Evolutionary conservation across 2,329 filamentous ascomycete genomes (phyloP).

Genomic region (Cladorrhinum sp.): DNA sequence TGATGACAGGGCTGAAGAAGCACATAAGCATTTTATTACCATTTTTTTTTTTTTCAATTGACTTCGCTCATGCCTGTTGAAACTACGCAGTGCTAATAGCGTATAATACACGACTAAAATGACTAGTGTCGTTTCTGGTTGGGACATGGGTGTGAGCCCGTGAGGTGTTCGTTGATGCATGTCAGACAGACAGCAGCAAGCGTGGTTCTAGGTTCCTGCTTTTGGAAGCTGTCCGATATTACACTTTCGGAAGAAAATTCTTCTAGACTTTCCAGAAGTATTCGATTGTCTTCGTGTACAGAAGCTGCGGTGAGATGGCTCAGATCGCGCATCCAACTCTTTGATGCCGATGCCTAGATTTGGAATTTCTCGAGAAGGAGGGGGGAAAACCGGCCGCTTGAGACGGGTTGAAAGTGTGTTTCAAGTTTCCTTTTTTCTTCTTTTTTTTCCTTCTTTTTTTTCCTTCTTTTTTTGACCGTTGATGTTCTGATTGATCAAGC

Average conservation of each 20-base stretch:
- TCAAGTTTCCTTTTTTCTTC: too few relatives aligned
- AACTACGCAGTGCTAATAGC: too few relatives aligned
- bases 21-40: too few relatives aligned
- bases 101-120: too few relatives aligned
- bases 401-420: conserved; percentile 9
- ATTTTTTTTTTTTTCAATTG: not conserved
- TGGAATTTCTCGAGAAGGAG: not conserved
- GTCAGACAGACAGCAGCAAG: not conserved
- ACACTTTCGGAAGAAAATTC: not conserved
- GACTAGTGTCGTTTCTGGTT: not conserved
- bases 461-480: too few relatives aligned
- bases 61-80: not conserved
- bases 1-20: conserved; percentile 1
- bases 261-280: not conserved
- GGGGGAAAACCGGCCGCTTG: not conserved
- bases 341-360: too few relatives aligned
- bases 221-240: not conserved
- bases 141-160: not conserved
- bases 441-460: too few relatives aligned
- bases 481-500: conserved; percentile 18
- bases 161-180: not conserved
- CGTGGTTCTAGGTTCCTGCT: not conserved
- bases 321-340: too few relatives aligned
- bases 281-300: not conserved
- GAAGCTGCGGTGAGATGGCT: not conserved